Evolutionary conservation across 305 asterid species (phyloP), one percentile per base, ranked within the genome.

Genomic region (Fraxinus paxiana): DNA sequence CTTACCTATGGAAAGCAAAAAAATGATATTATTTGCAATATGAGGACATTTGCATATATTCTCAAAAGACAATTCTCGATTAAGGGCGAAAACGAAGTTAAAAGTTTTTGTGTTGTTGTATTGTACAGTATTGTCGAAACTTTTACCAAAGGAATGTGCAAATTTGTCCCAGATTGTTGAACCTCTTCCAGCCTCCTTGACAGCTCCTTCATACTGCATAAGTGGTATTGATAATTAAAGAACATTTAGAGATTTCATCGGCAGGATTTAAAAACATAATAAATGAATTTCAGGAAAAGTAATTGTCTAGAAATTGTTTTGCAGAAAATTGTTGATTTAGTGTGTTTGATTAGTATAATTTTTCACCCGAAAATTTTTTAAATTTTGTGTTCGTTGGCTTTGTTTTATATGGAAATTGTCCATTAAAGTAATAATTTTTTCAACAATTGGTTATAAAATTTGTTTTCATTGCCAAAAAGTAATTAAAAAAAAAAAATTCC

Each of bases 131-230:
- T 79, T 18, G 24, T 54, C 24, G 43, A 48, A 22, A 0, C 22
- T 28, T 37, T 82, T 90, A 95, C 98, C 98, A 65, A 83, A 86
- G 20, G 93, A 15, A 84, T 92, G 98, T 34, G 98, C 92, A 90
- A 90, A 96, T 77, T 77, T 91, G 85, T 96, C 99, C 99, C 98
- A 96, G 31, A 92, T 85, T 8, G 97, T 86, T 72, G 78, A 82
- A 38, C 99, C 99, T 81, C 97, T 92, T 82, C 99, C 99, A 28
- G 85, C 99, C 81, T 78, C 95, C 35, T 90, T 90, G 74, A 93
- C 97, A n/a, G 97, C 97, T 77, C 99, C 98, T 89, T 96, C 97
- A 76, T 88, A 89, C 99, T 96, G 86, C 48, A 74, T 31, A 81
- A 31, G 65, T 51, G 1, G 63, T 1, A 48, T 51, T 12, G 13